These are phyloP conservation scores for Diaporthe amygdali DNA, from an alignment of 2,329 filamentous ascomycete species.

Conservation along the genomic window DNA sequence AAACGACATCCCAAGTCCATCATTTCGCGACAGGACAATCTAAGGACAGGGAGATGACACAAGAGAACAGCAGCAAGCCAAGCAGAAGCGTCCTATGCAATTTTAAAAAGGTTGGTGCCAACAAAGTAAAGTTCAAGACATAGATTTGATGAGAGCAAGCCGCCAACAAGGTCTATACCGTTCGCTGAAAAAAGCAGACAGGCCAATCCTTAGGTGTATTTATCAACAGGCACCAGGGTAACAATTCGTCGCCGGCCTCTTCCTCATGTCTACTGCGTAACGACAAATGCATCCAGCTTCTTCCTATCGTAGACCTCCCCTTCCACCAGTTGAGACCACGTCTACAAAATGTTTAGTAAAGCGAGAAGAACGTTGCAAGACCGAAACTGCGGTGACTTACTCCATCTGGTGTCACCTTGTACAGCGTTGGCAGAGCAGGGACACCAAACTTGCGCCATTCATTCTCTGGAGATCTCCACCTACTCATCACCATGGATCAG, in stretches of 20 bases:
- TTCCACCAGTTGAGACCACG: constrained; percentile 32
- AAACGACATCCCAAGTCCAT: too few relatives aligned
- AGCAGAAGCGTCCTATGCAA: neutral
- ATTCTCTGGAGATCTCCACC: constrained; percentile 31
- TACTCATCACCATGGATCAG: constrained; percentile 16
- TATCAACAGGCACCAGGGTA: neutral
- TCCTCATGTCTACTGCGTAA: neutral
- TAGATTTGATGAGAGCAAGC: neutral
- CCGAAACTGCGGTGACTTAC: constrained; percentile 24
- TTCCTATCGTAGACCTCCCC: constrained; percentile 31
- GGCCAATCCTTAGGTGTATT: neutral
- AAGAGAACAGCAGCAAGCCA: neutral
- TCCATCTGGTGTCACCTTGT: constrained; percentile 31
- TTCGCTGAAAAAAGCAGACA: too few relatives aligned
- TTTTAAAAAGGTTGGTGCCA: neutral
- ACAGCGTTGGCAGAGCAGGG: constrained; percentile 32
- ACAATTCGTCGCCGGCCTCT: neutral
- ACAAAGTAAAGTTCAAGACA: neutral
- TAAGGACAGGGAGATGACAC: too few relatives aligned
- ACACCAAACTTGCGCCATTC: constrained; percentile 32
- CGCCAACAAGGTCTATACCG: neutral
- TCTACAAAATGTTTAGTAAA: constrained; percentile 23
- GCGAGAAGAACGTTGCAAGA: fast-evolving
- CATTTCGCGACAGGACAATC: too few relatives aligned
- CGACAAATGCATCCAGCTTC: constrained; percentile 32